phyloP scores from a whole-genome alignment of 371 early-diverging fungal genomes.

The Syncephalastrum contaminatum region DNA sequence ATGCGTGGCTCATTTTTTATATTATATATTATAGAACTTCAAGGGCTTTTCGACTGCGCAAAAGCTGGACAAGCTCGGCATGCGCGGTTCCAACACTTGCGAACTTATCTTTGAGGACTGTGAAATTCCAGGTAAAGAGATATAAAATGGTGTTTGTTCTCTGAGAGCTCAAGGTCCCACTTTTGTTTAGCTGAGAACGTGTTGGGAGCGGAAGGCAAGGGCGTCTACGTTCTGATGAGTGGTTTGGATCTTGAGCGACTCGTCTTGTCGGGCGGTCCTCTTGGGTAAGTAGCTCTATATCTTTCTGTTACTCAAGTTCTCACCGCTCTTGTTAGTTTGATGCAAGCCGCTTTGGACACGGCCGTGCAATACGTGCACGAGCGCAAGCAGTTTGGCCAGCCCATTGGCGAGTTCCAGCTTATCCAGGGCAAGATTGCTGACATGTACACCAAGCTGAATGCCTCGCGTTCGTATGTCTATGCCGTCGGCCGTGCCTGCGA shows the following conservation, averaged over 20 bases:
- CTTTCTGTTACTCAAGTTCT: too few relatives aligned
- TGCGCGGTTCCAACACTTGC: conserved; percentile 97
- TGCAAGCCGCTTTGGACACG: conserved; percentile 89
- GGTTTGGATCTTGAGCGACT: conserved; percentile 93
- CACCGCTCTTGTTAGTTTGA: conserved; percentile 51
- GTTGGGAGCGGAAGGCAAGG: conserved; percentile 81
- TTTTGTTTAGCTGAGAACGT: conserved; percentile 75
- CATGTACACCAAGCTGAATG: conserved; percentile 95
- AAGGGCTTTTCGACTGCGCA: conserved; percentile 86
- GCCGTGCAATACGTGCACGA: conserved; percentile 86
- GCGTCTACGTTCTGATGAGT: conserved; percentile 97
- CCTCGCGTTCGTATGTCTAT: conserved; percentile 91
- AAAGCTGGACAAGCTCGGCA: conserved; percentile 96
- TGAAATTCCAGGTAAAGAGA: conserved; percentile 73
- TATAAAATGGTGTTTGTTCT: neutral
- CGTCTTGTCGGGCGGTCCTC: conserved; percentile 92
- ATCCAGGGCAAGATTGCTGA: conserved; percentile 96
- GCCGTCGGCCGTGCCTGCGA: conserved; percentile 91
- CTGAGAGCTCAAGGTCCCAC: neutral
- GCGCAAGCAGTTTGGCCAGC: conserved; percentile 86
- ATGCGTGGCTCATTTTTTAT: neutral
- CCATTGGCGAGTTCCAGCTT: conserved; percentile 92
- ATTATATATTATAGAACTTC: conserved; percentile 52
- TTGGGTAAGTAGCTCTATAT: conserved; percentile 57
- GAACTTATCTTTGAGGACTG: conserved; percentile 95